Percentiles rank a stretch among this genome's conserved stretches.
Evolutionary conservation across 768 basidiomycete species (phyloP).

Genomic region (Asterophora parasitica): DNA sequence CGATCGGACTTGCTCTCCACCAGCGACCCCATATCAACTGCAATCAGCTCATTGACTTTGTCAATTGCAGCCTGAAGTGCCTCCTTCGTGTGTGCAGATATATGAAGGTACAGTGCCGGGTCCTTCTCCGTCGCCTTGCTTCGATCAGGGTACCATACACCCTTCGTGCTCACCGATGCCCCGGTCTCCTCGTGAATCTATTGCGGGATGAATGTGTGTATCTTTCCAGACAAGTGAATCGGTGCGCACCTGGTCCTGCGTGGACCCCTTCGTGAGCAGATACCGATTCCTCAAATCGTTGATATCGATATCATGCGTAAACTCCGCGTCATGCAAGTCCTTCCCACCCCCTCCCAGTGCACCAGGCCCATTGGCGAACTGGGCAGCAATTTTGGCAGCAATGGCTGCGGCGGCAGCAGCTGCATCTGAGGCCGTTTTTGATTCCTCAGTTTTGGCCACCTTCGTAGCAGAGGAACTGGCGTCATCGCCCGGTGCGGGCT

Average conservation of each 20-base stretch:
- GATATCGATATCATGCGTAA: slow-evolving; percentile 90
- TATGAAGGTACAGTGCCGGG: slow-evolving; percentile 90
- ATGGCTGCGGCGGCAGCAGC: slow-evolving; percentile 75
- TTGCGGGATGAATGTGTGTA: no score
- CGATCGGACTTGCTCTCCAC: slow-evolving; percentile 76
- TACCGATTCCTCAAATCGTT: slow-evolving; percentile 96
- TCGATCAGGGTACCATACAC: slow-evolving; percentile 94
- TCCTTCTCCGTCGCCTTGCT: slow-evolving; percentile 88
- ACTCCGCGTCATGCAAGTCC: slow-evolving; percentile 76
- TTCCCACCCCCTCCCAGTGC: slow-evolving; percentile 35
- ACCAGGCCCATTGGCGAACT: slow-evolving; percentile 47
- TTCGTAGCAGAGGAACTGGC: slow-evolving; percentile 32
- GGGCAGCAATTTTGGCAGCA: slow-evolving; percentile 92
- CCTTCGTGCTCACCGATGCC: slow-evolving; percentile 88
- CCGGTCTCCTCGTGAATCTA: slow-evolving; percentile 93
- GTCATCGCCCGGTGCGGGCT: slow-evolving; percentile 48
- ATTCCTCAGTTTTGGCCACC: slow-evolving; percentile 43
- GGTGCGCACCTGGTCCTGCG: slow-evolving; percentile 76
- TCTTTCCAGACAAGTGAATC: not conserved
- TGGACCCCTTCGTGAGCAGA: slow-evolving; percentile 87
- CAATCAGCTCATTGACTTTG: slow-evolving; percentile 69
- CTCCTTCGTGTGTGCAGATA: slow-evolving; percentile 71
- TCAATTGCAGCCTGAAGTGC: slow-evolving; percentile 62
- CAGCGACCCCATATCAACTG: slow-evolving; percentile 72
- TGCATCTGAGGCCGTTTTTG: slow-evolving; percentile 62